A percentile compares a stretch with the other conserved stretches of the same genome.
phyloP scores from a whole-genome alignment of 1,139 yeast species.

The Diutina sp. region DNA sequence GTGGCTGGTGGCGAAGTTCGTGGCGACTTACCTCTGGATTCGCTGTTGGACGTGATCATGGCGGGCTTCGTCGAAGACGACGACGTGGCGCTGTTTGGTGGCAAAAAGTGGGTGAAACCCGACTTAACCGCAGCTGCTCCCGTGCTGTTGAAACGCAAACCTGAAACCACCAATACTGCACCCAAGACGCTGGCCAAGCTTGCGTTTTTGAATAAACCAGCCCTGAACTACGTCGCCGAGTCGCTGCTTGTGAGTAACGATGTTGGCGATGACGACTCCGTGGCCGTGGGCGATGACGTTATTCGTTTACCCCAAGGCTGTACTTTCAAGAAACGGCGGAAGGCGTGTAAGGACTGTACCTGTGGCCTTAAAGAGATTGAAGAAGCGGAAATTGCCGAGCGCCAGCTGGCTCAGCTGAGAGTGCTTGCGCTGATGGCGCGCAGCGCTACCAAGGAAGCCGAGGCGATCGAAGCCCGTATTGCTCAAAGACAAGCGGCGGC shows the following conservation, averaged over 20 bases:
- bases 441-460: constrained; percentile 41
- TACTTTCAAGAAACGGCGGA: constrained; percentile 42
- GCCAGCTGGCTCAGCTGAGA: constrained; percentile 31
- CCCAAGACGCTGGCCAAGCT: not conserved
- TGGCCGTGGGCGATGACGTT: constrained; percentile 16
- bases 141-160: constrained; percentile 17
- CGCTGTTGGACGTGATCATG: constrained; percentile 45
- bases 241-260: constrained; percentile 9
- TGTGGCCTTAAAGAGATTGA: constrained; percentile 87
- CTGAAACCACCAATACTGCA: constrained; percentile 7
- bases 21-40: constrained; percentile 42
- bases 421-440: constrained; percentile 36
- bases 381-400: constrained; percentile 39
- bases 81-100: constrained; percentile 8
- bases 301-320: constrained; percentile 31
- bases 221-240: not conserved
- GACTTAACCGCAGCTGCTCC: constrained; percentile 12
- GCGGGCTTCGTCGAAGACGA: constrained; percentile 43
- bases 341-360: constrained; percentile 94
- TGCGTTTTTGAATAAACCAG: not conserved
- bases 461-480: constrained; percentile 37
- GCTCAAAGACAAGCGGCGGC: constrained; percentile 10
- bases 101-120: constrained; percentile 31
- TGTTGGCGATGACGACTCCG: constrained; percentile 25
- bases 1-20: constrained; percentile 33